Base-by-base conservation (phyloP, 768 basidiomycete genomes). In the Lentinula raphanica region DNA sequence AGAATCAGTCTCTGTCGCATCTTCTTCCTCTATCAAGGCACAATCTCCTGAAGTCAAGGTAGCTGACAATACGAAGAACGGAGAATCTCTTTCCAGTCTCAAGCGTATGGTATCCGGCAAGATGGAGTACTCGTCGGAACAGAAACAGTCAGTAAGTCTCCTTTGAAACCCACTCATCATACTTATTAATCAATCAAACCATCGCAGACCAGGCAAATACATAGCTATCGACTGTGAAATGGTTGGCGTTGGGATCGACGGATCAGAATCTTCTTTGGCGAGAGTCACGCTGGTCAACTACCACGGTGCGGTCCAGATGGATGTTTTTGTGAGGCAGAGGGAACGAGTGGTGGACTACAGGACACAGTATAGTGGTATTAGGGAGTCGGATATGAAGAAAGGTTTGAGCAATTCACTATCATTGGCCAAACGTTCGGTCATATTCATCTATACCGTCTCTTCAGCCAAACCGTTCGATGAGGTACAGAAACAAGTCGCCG, bases 181-280 rank as follows among this genome's bases (percentile, higher is more conserved):
- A 11, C 48, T 45, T 28, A 48, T 29, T 53, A 32, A 59, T 38
- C 17, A 53, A 51, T 51, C 56, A 49, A 39, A 19, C 29, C 49
- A 49, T 19, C 55, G 12, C n/a, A 85, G 86, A 48, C 82, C 84
- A 3, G 88, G 88, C 49, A 87, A 82, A 66, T 89, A 89, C 61
- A 73, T 97, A 42, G 85, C 93, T 0, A 75, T 99, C 28, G 96
- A 99, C 71, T 98, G 96, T 65, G 96, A 98, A 72, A 97, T 98
- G 94, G 95, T 98, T 11, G 94, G 94, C 4, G 82, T 96, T n/a
- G 94, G 94, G 0, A 78, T 84, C n/a, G 79, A 86, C 25, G 92
- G 92, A 21, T 71, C 71, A 2, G 92, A 96, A 68, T 93, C 90
- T 0, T 87, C 88, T 0, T 79, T 97, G 13, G 95, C 94, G 1